These are phyloP conservation scores for Citrus reticulata DNA, from an alignment of 345 rosid genomes.

Conservation along the genomic window DNA sequence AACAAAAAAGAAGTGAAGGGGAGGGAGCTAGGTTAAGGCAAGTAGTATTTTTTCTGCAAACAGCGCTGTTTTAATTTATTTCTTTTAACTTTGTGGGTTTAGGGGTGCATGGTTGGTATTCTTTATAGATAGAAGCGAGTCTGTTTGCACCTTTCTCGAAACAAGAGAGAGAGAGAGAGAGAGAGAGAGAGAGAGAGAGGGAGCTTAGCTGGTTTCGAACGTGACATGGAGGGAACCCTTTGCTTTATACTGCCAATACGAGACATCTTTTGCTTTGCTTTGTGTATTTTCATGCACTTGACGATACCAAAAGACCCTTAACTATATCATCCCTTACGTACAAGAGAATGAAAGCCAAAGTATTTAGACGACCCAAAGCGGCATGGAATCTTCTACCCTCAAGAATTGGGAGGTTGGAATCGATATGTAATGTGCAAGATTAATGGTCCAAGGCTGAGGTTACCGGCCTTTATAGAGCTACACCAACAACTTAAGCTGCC, in stretches of 20 bases:
- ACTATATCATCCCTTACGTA: constrained; percentile 19
- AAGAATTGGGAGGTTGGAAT: constrained; percentile 1
- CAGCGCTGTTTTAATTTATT: background rate
- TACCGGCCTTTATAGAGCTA: background rate
- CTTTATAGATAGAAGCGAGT: constrained; percentile 50
- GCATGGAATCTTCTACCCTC: background rate
- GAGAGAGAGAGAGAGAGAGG: constrained; percentile 21
- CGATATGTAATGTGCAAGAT: background rate
- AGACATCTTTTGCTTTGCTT: constrained; percentile 20
- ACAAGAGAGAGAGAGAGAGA: constrained; percentile 14
- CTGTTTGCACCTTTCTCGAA: constrained; percentile 51
- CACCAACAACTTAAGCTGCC: too few relatives aligned
- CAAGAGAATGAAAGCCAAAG: constrained; percentile 11
- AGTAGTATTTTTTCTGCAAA: constrained; percentile 8
- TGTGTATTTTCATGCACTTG: constrained; percentile 53
- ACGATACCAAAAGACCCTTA: constrained; percentile 6
- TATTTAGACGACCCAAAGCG: constrained; percentile 5
- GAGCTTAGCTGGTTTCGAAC: constrained; percentile 38
- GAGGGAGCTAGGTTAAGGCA: constrained; percentile 16
- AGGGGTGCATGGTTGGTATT: constrained; percentile 16
- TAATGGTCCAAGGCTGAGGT: background rate
- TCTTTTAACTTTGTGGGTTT: constrained; percentile 4
- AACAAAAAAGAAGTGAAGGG: constrained; percentile 7
- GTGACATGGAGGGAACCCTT: constrained; percentile 33
- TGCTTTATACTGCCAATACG: constrained; percentile 45